Percentiles rank a stretch among this genome's conserved stretches.
These are phyloP conservation scores for Solanum bulbocastanum DNA, from an alignment of 257 asterid genomes.

Conservation along the genomic window DNA sequence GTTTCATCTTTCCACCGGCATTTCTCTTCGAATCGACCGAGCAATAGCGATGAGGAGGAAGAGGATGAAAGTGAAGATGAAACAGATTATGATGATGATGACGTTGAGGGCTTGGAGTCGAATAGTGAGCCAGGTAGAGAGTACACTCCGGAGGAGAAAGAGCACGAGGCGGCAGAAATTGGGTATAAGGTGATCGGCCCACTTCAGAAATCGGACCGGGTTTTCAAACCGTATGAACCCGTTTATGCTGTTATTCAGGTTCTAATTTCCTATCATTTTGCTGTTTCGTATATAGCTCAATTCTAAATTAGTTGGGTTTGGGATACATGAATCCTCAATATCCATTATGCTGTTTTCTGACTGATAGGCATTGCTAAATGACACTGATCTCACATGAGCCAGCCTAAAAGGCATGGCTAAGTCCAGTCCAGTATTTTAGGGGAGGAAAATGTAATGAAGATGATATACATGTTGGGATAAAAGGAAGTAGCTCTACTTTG, in stretches of 20 bases:
- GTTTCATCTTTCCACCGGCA: not conserved
- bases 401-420: not conserved
- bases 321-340: not conserved
- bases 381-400: not conserved
- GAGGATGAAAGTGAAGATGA: constrained; percentile 1
- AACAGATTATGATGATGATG: not conserved
- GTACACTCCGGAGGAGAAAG: not conserved
- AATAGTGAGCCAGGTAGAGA: not conserved
- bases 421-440: not conserved
- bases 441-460: not conserved
- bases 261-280: not conserved
- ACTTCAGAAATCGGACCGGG: constrained; percentile 44
- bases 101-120: not conserved
- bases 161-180: constrained; percentile 29
- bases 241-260: constrained; percentile 87
- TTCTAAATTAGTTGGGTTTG: not conserved
- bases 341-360: not conserved
- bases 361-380: not conserved
- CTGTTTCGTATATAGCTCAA: not conserved
- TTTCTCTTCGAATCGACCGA: constrained; percentile 5
- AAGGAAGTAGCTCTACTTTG: not conserved
- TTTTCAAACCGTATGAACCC: constrained; percentile 56
- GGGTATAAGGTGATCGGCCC: constrained; percentile 76
- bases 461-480: not conserved
- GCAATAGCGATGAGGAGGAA: not conserved